Evolutionary conservation across 208 protist genomes (phyloP).

Genomic region (Leishmania major): DNA sequence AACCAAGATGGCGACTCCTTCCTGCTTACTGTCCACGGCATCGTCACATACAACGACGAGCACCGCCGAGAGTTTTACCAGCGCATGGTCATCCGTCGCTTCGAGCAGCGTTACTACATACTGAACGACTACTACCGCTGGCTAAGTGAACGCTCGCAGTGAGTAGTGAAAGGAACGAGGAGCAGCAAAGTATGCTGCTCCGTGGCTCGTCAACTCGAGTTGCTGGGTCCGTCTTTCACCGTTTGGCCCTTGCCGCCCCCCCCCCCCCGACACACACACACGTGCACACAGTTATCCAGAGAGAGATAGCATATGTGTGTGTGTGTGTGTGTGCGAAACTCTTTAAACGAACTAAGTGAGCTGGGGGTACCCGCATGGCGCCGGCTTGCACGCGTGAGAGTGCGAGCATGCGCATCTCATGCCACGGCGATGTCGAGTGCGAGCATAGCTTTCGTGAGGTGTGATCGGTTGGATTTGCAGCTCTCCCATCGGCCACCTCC

Average conservation of each 20-base stretch:
- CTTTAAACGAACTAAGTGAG: neutral
- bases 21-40: conserved; percentile 78
- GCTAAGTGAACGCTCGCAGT: conserved; percentile 66
- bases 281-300: neutral
- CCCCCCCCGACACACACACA: neutral
- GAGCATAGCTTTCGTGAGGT: neutral
- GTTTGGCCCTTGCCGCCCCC: neutral
- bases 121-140: conserved; percentile 93
- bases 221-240: neutral
- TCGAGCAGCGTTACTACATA: conserved; percentile 81
- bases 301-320: neutral
- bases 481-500: neutral
- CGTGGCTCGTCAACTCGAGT: neutral
- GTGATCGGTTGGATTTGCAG: neutral
- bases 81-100: conserved; percentile 77
- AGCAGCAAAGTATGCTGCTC: too few species aligned
- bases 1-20: conserved; percentile 82
- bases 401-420: neutral
- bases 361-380: neutral
- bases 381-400: neutral
- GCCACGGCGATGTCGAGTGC: neutral
- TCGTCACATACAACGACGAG: conserved; percentile 87
- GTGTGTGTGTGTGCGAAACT: neutral
- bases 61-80: conserved; percentile 90
- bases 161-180: neutral